Evolutionary conservation across 495 filamentous ascomycete species (phyloP), one percentile per base, ranked within the genome.

Genomic region (Neurospora tetrasperma): DNA sequence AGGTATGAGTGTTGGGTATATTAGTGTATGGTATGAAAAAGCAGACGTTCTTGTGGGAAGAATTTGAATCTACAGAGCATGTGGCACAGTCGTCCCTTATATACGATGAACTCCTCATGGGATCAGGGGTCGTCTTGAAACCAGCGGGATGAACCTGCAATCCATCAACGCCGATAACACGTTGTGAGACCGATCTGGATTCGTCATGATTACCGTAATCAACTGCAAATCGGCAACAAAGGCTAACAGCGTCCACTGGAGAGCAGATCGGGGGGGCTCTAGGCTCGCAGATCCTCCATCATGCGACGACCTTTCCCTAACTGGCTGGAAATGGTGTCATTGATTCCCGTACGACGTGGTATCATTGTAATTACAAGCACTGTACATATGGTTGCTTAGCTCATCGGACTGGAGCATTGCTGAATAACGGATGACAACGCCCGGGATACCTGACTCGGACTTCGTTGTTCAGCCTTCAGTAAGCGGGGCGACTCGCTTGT

Each of bases 1-100:
- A 70, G 74, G 74, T 75, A 76, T 78, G 46, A 42, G 59, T 23
- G 46, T 43, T 43, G 73, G 39, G 54, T 27, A 41, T 46, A 44
- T 39, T 14, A 72, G 46, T 23, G 27, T 71, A 72, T 41, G 73
- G 20, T 31, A 38, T 12, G 8, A 35, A 7, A 62, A 6, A 62
- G 7, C 14, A 66, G 27, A 0, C 0, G 6, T 14, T 18, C 6
- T 38, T 38, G 14, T 3, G 35, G 48, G 48, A 27, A 14, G 12
- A 54, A 14, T n/a, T 46, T 23, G 4, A 23, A 10, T 4, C 11
- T 4, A 12, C n/a, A 54, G 23, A 62, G 12, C 5, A 31, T 62
- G 54, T 18, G 54, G 54, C 54, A 66, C 27, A 7, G 27, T 8
- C 54, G 12, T 16, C 23, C 23, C 27, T 66, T 66, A 66, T 66